These are phyloP conservation scores for Calycina herbarum DNA, from an alignment of 2,329 filamentous ascomycete genomes.

Conservation along the genomic window DNA sequence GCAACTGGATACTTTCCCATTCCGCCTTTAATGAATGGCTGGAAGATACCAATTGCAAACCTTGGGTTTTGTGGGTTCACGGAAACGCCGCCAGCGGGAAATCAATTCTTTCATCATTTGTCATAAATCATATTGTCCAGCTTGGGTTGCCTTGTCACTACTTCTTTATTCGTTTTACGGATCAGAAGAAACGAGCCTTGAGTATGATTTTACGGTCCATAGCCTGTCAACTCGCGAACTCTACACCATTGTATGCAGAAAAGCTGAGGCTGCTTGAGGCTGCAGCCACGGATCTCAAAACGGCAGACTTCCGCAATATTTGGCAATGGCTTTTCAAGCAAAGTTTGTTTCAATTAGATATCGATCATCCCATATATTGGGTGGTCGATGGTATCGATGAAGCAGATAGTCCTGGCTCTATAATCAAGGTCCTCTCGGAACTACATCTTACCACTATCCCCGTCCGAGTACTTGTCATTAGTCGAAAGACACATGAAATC, in stretches of 20 bases:
- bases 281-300: constrained; percentile 20
- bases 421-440: not conserved
- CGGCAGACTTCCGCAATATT: constrained; percentile 14
- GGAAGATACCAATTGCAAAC: not conserved
- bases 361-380: constrained; percentile 17
- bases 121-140: constrained; percentile 32
- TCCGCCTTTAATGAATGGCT: constrained; percentile 9
- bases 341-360: constrained; percentile 20
- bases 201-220: constrained; percentile 30
- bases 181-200: constrained; percentile 32
- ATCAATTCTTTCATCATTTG: constrained; percentile 35
- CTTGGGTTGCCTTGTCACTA: constrained; percentile 27
- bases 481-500: not conserved
- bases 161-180: constrained; percentile 36
- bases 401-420: constrained; percentile 7
- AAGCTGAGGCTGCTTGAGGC: constrained; percentile 8
- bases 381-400: constrained; percentile 29
- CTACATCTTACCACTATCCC: not conserved
- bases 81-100: constrained; percentile 38
- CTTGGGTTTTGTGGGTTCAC: constrained; percentile 35
- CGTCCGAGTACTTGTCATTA: not conserved
- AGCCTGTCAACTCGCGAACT: constrained; percentile 33
- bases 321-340: constrained; percentile 24
- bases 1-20: not conserved
- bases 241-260: not conserved